Percentiles rank a stretch among this genome's conserved stretches.
phyloP scores from a whole-genome alignment of 1,139 yeast species.

The Scheffersomyces insectosa region DNA sequence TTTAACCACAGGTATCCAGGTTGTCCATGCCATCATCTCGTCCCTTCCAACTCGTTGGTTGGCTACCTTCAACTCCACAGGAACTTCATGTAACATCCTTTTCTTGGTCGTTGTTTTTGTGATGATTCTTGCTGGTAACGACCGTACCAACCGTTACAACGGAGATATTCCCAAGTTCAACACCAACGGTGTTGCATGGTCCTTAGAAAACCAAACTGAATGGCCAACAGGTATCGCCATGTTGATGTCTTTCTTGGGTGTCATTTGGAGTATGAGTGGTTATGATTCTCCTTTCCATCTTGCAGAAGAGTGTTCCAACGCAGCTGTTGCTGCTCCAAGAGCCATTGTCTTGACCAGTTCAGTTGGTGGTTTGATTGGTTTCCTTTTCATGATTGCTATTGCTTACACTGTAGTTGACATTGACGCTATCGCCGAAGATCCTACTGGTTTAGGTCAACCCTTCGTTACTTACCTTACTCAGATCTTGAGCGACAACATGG shows the following conservation, averaged over 20 bases:
- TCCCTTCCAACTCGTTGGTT: slow-evolving; percentile 56
- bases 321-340: slow-evolving; percentile 62
- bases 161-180: slow-evolving; percentile 49
- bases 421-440: slow-evolving; percentile 49
- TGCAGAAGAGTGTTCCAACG: slow-evolving; percentile 71
- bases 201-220: slow-evolving; percentile 59
- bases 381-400: slow-evolving; percentile 62
- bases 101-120: slow-evolving; percentile 58
- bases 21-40: slow-evolving; percentile 50
- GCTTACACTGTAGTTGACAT: slow-evolving; percentile 64
- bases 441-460: slow-evolving; percentile 62
- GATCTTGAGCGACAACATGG: slow-evolving; percentile 45
- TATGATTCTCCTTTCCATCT: slow-evolving; percentile 75
- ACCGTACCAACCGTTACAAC: slow-evolving; percentile 30
- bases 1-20: slow-evolving; percentile 45
- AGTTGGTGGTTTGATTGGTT: slow-evolving; percentile 63
- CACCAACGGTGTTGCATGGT: slow-evolving; percentile 54
- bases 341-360: slow-evolving; percentile 68
- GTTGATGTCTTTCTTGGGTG: slow-evolving; percentile 62
- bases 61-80: slow-evolving; percentile 54
- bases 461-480: slow-evolving; percentile 60
- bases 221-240: slow-evolving; percentile 68
- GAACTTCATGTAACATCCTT: slow-evolving; percentile 51
- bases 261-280: slow-evolving; percentile 77
- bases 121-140: slow-evolving; percentile 56